A percentile compares a stretch with the other conserved stretches of the same genome.
Evolutionary conservation across 2,329 filamentous ascomycete genomes (phyloP).

Genomic region (Botryotinia globosa): DNA sequence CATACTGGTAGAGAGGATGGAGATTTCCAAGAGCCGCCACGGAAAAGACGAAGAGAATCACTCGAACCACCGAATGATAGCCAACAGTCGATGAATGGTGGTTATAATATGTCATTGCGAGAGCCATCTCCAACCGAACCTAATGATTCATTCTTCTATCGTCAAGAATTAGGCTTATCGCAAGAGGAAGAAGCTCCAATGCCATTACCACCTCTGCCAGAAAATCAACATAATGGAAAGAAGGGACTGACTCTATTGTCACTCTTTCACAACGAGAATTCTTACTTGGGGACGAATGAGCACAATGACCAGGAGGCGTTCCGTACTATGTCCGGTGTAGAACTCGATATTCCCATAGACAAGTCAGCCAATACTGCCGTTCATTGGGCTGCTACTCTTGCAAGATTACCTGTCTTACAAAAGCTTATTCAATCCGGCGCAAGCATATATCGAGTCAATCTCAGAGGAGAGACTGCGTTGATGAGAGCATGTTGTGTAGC

Average conservation of each 20-base stretch:
- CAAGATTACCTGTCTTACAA: conserved; percentile 76
- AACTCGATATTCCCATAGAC: conserved; percentile 92
- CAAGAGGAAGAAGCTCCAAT: conserved; percentile 53
- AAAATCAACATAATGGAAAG: conserved; percentile 64
- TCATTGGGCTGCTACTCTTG: conserved; percentile 94
- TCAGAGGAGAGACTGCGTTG: conserved; percentile 83
- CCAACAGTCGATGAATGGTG: conserved; percentile 33
- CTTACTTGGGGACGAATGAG: conserved; percentile 53
- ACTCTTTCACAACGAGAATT: conserved; percentile 70
- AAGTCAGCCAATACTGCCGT: conserved; percentile 84
- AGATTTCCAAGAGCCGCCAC: conserved; percentile 70
- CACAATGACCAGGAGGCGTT: conserved; percentile 74
- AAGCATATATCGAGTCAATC: conserved; percentile 83
- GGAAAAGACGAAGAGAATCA: conserved; percentile 66
- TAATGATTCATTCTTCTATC: conserved; percentile 73
- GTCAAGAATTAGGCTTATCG: conserved; percentile 40
- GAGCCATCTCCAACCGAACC: conserved; percentile 71
- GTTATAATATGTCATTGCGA: conserved; percentile 55
- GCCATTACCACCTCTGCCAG: conserved; percentile 63
- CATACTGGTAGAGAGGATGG: conserved; percentile 43
- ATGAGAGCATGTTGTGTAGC: conserved; percentile 92
- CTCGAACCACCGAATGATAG: conserved; percentile 49
- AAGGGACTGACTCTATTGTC: conserved; percentile 72
- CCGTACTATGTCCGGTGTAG: conserved; percentile 68
- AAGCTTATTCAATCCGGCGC: conserved; percentile 81